phyloP scores from a whole-genome alignment of 2,329 filamentous ascomycete species.

The Beauveria sp. region DNA sequence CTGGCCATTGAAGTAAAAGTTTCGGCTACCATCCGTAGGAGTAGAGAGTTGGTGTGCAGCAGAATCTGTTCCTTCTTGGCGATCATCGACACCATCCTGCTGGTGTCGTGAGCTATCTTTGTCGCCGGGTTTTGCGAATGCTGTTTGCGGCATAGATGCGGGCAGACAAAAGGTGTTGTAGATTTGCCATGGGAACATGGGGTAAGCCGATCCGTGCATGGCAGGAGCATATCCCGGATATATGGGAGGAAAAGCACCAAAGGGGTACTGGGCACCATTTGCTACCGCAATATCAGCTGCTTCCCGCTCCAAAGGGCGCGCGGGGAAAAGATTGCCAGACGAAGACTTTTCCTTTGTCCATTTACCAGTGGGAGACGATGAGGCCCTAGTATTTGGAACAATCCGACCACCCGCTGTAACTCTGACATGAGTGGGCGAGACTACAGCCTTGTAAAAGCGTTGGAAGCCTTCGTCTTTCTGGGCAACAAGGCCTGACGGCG shows the following conservation, averaged over 20 bases:
- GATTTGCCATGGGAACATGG: slow-evolving; percentile 33
- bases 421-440: slow-evolving; percentile 58
- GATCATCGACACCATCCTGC: slow-evolving; percentile 24
- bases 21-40: slow-evolving; percentile 38
- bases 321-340: slow-evolving; percentile 17
- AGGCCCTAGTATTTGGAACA: slow-evolving; percentile 54
- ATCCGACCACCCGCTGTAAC: slow-evolving; percentile 61
- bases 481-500: slow-evolving; percentile 43
- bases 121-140: slow-evolving; percentile 12
- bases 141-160: slow-evolving; percentile 18
- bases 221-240: slow-evolving; percentile 25
- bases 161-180: slow-evolving; percentile 26
- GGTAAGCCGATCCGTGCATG: slow-evolving; percentile 22
- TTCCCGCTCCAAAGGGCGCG: slow-evolving; percentile 16
- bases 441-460: slow-evolving; percentile 60
- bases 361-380: slow-evolving; percentile 46
- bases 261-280: slow-evolving; percentile 21
- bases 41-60: slow-evolving; percentile 33
- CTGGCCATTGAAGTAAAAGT: slow-evolving; percentile 39
- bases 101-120: slow-evolving; percentile 21
- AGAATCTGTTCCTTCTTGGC: slow-evolving; percentile 23
- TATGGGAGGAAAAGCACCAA: slow-evolving; percentile 23
- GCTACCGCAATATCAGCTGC: slow-evolving; percentile 14
- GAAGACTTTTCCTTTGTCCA: slow-evolving; percentile 34
- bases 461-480: slow-evolving; percentile 60